Base-by-base conservation (phyloP, 192 early-diverging fungal genomes). In the Podila verticillata region DNA sequence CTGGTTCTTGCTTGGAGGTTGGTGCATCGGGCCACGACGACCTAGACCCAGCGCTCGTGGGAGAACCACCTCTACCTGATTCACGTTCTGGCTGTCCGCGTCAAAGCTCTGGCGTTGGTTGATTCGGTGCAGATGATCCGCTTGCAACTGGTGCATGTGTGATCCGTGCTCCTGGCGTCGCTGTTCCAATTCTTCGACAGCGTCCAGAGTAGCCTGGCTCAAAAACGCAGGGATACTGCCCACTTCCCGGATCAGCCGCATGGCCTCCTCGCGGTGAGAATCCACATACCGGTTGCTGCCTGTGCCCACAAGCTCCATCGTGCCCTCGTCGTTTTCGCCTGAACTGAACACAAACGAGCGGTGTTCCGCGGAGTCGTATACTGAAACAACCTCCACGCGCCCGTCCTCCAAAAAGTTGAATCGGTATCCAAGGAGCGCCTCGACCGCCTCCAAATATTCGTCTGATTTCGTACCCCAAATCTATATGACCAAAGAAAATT, bases 181-280 rank as follows among this genome's bases (percentile, higher is more conserved):
- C 24, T 54, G 51, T 12, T 26, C 51, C 22, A 80, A 75, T 61
- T 82, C 39, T 58, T 90, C 91, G 68, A 91, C 89, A 59, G 92
- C 80, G 63, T 90, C 84, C 66, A 95, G 66, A 3, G 94, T 94
- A 4, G 93, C 85, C 24, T 85, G 84, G 30, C 94, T 94, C 80
- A 97, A 71, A 82, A 96, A 95, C 13, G 90, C 93, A 17, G 96
- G 96, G 63, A 96, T 94, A 60, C 90, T 91, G 30, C 90, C 89
- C 12, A 87, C 74, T 70, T 94, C 87, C 32, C 87, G 84, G 9
- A 97, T 83, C 84, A 91, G 95, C 70, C 86, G 89, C 34, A 89
- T 70, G 31, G 90, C 89, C 63, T 89, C 75, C 62, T 84, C 86
- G 44, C 80, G 63, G 44, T 91, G 74, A 20, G 88, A 84, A n/a